A percentile compares a stretch with the other conserved stretches of the same genome.
Evolutionary conservation across 2,329 filamentous ascomycete species (phyloP).

Genomic region (Phaeosphaeria sp.): DNA sequence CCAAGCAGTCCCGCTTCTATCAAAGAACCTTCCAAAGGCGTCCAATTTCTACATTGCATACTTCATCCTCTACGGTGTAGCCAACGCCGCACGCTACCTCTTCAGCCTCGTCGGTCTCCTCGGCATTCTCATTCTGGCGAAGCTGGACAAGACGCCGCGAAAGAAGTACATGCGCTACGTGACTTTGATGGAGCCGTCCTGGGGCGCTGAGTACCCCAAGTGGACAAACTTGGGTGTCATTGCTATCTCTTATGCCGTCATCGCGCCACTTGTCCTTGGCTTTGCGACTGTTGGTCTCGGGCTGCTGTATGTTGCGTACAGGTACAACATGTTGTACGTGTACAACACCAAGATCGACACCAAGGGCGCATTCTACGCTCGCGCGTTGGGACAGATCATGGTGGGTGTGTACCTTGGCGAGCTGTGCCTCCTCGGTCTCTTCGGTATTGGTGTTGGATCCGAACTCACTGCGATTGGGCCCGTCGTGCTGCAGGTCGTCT

Average conservation of each 20-base stretch:
- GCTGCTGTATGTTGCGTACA: slow-evolving; percentile 55
- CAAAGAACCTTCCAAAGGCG: slow-evolving; percentile 78
- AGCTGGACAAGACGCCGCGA: slow-evolving; percentile 57
- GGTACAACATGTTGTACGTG: slow-evolving; percentile 58
- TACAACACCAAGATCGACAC: slow-evolving; percentile 56
- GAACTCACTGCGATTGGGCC: not conserved
- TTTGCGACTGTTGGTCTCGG: slow-evolving; percentile 53
- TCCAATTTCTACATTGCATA: slow-evolving; percentile 97
- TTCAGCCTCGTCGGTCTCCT: slow-evolving; percentile 83
- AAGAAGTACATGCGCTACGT: slow-evolving; percentile 53
- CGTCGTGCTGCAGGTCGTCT: not conserved
- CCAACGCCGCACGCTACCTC: slow-evolving; percentile 49
- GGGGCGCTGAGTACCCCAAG: slow-evolving; percentile 55
- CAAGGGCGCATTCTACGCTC: slow-evolving; percentile 53
- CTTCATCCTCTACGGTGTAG: slow-evolving; percentile 82
- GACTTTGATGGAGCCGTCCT: slow-evolving; percentile 49
- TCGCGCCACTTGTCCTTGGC: slow-evolving; percentile 55
- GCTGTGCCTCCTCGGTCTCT: slow-evolving; percentile 56
- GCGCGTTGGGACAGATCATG: slow-evolving; percentile 55
- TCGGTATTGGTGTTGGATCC: slow-evolving; percentile 41
- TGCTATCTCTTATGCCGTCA: slow-evolving; percentile 55
- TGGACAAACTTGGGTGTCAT: slow-evolving; percentile 54
- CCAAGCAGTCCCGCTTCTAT: slow-evolving; percentile 68
- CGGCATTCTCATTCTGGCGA: slow-evolving; percentile 81
- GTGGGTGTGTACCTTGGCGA: slow-evolving; percentile 57